A percentile compares a stretch with the other conserved stretches of the same genome.
Evolutionary conservation across 306 rosid species (phyloP).

Genomic region (Castanea crenata): DNA sequence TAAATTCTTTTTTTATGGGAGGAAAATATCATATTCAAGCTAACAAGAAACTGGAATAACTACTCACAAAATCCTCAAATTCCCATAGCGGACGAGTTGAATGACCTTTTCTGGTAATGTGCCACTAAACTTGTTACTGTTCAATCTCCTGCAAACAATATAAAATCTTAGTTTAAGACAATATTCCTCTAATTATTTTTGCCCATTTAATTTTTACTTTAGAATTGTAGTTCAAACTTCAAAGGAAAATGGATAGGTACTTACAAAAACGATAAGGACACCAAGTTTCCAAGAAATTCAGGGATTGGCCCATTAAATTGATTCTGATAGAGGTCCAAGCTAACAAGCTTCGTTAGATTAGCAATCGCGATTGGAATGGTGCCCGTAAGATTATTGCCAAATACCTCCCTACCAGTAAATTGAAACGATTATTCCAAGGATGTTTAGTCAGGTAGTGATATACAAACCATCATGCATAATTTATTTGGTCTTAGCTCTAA

Average conservation of each 20-base stretch:
- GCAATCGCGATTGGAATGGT: constrained; percentile 28
- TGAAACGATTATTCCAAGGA: neutral
- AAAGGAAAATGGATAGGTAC: neutral
- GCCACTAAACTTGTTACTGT: constrained; percentile 26
- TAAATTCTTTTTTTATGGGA: too few relatives aligned
- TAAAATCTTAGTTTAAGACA: neutral
- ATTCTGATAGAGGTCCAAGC: constrained; percentile 22
- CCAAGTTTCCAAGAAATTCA: constrained; percentile 21
- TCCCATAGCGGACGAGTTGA: constrained; percentile 22
- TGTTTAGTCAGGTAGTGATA: neutral
- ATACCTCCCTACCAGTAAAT: constrained; percentile 10
- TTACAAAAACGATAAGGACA: constrained; percentile 26
- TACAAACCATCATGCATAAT: too few relatives aligned
- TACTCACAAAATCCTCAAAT: constrained; percentile 22
- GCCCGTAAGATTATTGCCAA: constrained; percentile 23
- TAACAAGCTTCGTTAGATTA: neutral
- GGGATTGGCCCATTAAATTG: constrained; percentile 19
- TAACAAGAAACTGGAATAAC: neutral
- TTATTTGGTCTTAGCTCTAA: too few relatives aligned
- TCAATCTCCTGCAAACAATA: constrained; percentile 22
- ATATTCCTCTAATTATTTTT: neutral
- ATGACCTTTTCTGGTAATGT: constrained; percentile 13
- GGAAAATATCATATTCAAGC: neutral
- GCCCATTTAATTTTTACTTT: too few relatives aligned
- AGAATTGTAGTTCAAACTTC: neutral